Percentiles rank a stretch among this genome's conserved stretches.
Evolutionary conservation across 192 early-diverging fungal species (phyloP).

Genomic region (Funneliformis geosporum): DNA sequence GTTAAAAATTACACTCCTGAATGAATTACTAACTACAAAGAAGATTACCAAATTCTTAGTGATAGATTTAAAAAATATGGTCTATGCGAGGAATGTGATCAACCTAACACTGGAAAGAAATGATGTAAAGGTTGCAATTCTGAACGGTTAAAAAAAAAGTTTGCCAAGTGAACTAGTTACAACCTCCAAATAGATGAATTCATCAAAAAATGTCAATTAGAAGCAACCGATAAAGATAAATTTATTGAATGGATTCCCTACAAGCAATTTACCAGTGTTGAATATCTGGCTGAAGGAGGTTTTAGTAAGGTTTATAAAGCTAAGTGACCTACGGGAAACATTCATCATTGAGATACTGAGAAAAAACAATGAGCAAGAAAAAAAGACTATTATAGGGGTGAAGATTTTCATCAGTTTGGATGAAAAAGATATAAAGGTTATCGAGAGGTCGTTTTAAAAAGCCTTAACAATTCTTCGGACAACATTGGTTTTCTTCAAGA

Average conservation of each 20-base stretch:
- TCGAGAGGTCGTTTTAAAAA: not conserved
- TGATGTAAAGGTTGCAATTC: not conserved
- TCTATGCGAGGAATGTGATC: too few species aligned
- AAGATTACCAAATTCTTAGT: not conserved
- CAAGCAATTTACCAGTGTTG: not conserved
- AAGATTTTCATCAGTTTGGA: too few species aligned
- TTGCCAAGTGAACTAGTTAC: not conserved
- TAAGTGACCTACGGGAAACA: not conserved
- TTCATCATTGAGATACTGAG: not conserved
- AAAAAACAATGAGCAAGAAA: not conserved
- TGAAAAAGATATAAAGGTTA: too few species aligned
- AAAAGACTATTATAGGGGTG: too few species aligned
- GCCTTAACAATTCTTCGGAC: not conserved
- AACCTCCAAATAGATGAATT: not conserved
- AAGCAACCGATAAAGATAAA: not conserved
- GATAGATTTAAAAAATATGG: too few species aligned
- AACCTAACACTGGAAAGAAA: too few species aligned
- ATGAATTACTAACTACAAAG: not conserved
- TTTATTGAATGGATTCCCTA: not conserved
- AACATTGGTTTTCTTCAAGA: not conserved
- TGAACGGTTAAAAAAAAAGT: not conserved
- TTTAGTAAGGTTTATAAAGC: constrained; percentile 1
- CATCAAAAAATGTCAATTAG: constrained; percentile 2
- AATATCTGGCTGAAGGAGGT: not conserved
- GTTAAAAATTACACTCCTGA: not conserved